Evolutionary conservation across 2,329 filamentous ascomycete species (phyloP).

Genomic region (Penicillium freii): DNA sequence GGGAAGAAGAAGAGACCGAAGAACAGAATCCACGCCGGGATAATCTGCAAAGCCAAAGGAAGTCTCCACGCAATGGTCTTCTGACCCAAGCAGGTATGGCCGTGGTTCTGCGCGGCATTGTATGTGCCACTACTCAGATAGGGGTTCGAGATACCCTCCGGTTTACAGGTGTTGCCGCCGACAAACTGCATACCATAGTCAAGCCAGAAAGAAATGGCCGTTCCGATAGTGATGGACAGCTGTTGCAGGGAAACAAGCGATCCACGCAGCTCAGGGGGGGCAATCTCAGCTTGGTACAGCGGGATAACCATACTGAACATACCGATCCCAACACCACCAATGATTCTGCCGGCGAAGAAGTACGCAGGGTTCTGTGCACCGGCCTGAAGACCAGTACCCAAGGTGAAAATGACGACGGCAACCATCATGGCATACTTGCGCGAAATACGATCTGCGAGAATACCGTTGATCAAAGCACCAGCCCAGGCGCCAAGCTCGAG

Average conservation of each 20-base stretch:
- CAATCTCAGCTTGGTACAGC: constrained; percentile 31
- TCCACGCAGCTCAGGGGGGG: constrained; percentile 65
- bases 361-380: constrained; percentile 31
- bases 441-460: constrained; percentile 31
- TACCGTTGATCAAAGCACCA: constrained; percentile 33
- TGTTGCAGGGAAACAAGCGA: constrained; percentile 65
- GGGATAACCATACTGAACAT: constrained; percentile 35
- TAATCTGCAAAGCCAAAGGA: constrained; percentile 53
- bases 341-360: constrained; percentile 30
- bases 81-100: constrained; percentile 58
- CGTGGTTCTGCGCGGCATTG: constrained; percentile 65
- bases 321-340: constrained; percentile 31
- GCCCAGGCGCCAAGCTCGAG: constrained; percentile 39
- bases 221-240: constrained; percentile 58
- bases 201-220: constrained; percentile 57
- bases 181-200: constrained; percentile 58
- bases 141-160: constrained; percentile 12
- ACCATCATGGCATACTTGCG: constrained; percentile 37
- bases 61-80: constrained; percentile 56
- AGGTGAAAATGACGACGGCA: constrained; percentile 36
- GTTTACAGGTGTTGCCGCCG: constrained; percentile 8
- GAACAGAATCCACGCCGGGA: constrained; percentile 64
- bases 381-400: constrained; percentile 29
- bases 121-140: constrained; percentile 42
- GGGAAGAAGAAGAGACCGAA: constrained; percentile 78